Conservation (phyloP, 208 protist species). For the Crithidia thermophila region DNA sequence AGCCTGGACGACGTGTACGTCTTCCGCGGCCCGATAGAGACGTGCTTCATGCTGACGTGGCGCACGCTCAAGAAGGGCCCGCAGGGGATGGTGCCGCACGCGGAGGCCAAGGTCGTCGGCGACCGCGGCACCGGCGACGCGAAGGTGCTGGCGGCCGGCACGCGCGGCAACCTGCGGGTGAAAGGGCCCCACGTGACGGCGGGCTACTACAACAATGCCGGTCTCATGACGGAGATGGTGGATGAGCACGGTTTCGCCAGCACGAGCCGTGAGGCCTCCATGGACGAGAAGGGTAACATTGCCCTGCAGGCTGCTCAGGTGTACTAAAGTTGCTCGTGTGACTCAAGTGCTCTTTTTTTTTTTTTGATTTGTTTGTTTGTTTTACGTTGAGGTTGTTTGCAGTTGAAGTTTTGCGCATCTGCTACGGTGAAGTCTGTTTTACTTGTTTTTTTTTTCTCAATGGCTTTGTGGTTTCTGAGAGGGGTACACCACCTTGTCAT, state of each 20-base stretch:
- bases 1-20: constrained; percentile 89
- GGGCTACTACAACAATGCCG: constrained; percentile 93
- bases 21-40: constrained; percentile 88
- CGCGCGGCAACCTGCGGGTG: constrained; percentile 86
- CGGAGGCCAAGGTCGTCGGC: constrained; percentile 88
- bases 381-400: no score
- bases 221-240: constrained; percentile 87
- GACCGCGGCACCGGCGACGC: constrained; percentile 89
- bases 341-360: constrained; percentile 10
- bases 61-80: constrained; percentile 67
- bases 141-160: constrained; percentile 82
- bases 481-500: background rate
- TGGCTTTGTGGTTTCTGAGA: background rate
- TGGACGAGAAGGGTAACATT: constrained; percentile 70
- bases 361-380: background rate
- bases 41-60: constrained; percentile 80
- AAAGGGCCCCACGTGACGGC: constrained; percentile 86
- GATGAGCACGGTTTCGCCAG: constrained; percentile 86
- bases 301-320: constrained; percentile 64
- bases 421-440: background rate
- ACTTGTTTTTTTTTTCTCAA: constrained; percentile 3
- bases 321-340: constrained; percentile 50
- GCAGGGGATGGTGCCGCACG: constrained; percentile 83
- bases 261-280: constrained; percentile 86
- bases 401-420: no score